These are phyloP conservation scores for Claviceps pazoutovae DNA, from an alignment of 2,329 filamentous ascomycete species.

Conservation along the genomic window DNA sequence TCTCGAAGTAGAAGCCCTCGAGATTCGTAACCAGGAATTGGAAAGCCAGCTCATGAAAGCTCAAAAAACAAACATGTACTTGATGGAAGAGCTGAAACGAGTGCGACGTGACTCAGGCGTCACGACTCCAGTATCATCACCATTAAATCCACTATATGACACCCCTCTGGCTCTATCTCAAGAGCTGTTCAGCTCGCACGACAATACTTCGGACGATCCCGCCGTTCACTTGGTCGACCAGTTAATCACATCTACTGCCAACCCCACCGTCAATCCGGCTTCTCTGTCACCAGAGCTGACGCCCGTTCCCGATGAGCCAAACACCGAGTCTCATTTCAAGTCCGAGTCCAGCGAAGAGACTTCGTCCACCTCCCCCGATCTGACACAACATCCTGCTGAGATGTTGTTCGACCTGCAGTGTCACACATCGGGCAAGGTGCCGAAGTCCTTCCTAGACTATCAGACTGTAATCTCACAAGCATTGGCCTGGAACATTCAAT, in stretches of 20 bases:
- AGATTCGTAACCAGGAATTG: conserved; percentile 59
- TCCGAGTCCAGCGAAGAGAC: conserved; percentile 13
- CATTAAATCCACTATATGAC: conserved; percentile 27
- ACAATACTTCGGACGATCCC: conserved; percentile 16
- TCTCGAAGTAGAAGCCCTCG: conserved; percentile 72
- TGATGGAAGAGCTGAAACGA: conserved; percentile 36
- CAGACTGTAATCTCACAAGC: conserved; percentile 25
- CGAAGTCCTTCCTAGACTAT: conserved; percentile 30
- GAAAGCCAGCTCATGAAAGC: conserved; percentile 48
- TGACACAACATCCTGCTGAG: conserved; percentile 99
- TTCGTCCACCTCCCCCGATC: conserved; percentile 51
- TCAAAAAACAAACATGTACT: conserved; percentile 35
- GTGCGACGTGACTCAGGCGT: conserved; percentile 31
- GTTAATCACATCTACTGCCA: conserved; percentile 24
- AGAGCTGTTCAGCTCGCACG: conserved; percentile 40
- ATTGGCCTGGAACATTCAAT: conserved; percentile 35
- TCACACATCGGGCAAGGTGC: conserved; percentile 74
- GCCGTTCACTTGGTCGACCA: conserved; percentile 27
- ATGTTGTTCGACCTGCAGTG: conserved; percentile 99
- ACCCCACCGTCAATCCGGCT: conserved; percentile 44
- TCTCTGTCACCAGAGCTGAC: conserved; percentile 44
- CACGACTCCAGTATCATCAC: conserved; percentile 25
- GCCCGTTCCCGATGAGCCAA: conserved; percentile 32
- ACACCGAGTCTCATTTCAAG: conserved; percentile 5
- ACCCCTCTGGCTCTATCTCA: conserved; percentile 44